phyloP scores from a whole-genome alignment of 805 yeast species.

The Nakazawaea ambrosiae region DNA sequence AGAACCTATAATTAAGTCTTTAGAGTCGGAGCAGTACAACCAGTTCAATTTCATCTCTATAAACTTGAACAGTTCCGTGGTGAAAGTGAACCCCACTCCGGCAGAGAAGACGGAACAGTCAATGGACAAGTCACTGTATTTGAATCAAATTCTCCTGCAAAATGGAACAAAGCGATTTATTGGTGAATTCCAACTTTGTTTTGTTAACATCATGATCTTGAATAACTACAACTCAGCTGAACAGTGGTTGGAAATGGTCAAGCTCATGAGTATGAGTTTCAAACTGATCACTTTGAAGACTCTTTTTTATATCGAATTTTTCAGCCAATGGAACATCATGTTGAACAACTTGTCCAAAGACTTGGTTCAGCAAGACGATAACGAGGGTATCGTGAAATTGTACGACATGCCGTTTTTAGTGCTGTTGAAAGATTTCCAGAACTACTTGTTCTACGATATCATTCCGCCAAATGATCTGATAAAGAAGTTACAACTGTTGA shows the following conservation, averaged over 20 bases:
- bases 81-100: slow-evolving; percentile 26
- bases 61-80: slow-evolving; percentile 30
- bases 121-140: slow-evolving; percentile 57
- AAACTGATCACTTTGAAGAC: slow-evolving; percentile 20
- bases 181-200: slow-evolving; percentile 51
- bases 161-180: slow-evolving; percentile 22
- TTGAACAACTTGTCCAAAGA: slow-evolving; percentile 17
- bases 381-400: slow-evolving; percentile 7
- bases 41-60: slow-evolving; percentile 36
- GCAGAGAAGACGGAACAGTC: slow-evolving; percentile 42
- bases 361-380: slow-evolving; percentile 5
- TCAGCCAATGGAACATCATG: slow-evolving; percentile 28
- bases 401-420: slow-evolving; percentile 2
- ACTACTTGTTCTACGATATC: slow-evolving; percentile 5
- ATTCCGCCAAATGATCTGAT: background rate
- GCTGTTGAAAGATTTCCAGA: slow-evolving; percentile 4
- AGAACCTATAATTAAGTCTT: slow-evolving; percentile 25
- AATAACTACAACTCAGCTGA: slow-evolving; percentile 58
- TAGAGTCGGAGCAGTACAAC: slow-evolving; percentile 20
- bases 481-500: slow-evolving; percentile 1
- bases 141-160: slow-evolving; percentile 29
- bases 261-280: slow-evolving; percentile 31
- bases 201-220: slow-evolving; percentile 38
- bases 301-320: slow-evolving; percentile 23
- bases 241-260: slow-evolving; percentile 55